Base-by-base conservation (phyloP, 441 rosid genomes). In the Corymbia calophylla region DNA sequence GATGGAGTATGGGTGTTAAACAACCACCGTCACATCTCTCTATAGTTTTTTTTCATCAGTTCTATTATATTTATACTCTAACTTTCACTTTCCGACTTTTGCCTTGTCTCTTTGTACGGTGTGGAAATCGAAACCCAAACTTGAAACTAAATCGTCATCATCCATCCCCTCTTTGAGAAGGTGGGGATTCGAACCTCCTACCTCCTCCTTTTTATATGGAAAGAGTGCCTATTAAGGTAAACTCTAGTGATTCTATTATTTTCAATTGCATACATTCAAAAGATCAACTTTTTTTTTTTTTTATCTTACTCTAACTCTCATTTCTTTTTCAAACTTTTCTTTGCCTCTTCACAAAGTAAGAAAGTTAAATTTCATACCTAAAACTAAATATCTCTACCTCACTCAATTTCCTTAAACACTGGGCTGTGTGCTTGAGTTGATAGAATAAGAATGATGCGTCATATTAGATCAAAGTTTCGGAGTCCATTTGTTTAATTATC, bases 351-450 rank as follows among this genome's bases (percentile, higher is more conserved):
- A 4, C 2, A 0, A 66, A 66, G 44, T 9, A 17, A 17, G 77
- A 7, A 44, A 66, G 77, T 66, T 0, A 1, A 66, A 66, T 9
- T 5, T 8, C 77, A 8, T 0, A 66, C 0, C 0, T n/a, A 0
- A 64, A 66, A 16, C 39, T 8, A 16, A 66, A 64, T 5, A 8
- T 31, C 19, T 4, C 21, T 32, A 64, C 0, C 35, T 3, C 1
- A 0, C 23, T 32, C 0, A 66, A 66, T 66, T 66, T 1, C 44
- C 77, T 66, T 16, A 17, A 5, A 7, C 23, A 31, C 0, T 2
- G 5, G 29, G 62, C 29, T 5, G 2, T 5, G 12, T 66, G 44
- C 23, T 8, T 2, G 23, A 31, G 44, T 16, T 9, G 6, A 6
- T 64, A 64, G 9, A 4, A n/a, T 17, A 68, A 2, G 0, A 12